Conservation (phyloP, 169 alveolate species). For the Plasmodium gonderi region DNA sequence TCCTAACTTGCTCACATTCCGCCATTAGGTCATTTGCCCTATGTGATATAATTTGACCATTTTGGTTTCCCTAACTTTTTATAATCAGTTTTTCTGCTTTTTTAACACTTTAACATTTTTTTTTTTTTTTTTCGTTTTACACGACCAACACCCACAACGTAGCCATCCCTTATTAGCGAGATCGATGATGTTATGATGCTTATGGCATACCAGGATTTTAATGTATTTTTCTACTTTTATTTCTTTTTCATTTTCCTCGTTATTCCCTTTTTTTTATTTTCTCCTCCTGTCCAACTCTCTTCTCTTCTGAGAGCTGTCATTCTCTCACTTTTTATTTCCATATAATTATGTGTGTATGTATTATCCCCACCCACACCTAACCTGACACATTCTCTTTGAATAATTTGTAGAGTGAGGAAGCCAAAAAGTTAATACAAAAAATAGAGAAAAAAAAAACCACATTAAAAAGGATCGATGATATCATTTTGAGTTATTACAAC, state of each 20-base stretch:
- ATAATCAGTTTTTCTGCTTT: too few relatives aligned
- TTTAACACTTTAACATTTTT: not conserved
- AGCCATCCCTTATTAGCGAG: constrained; percentile 74
- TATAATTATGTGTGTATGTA: too few relatives aligned
- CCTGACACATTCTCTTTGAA: not conserved
- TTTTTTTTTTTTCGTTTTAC: constrained; percentile 23
- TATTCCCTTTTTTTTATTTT: not conserved
- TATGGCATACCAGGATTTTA: constrained; percentile 70
- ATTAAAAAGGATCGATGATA: constrained; percentile 78
- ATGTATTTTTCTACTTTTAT: constrained; percentile 7
- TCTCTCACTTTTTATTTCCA: not conserved
- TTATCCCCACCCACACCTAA: too few relatives aligned
- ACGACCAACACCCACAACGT: not conserved
- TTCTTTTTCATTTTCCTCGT: not conserved
- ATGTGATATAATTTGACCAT: too few relatives aligned
- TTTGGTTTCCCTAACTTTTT: too few relatives aligned
- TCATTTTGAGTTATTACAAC: constrained; percentile 76
- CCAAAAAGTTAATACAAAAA: constrained; percentile 72
- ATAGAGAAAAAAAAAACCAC: constrained; percentile 77
- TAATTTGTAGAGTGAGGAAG: constrained; percentile 77
- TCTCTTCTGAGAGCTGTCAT: not conserved
- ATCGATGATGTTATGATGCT: constrained; percentile 74
- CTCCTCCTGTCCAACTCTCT: not conserved
- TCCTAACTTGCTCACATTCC: too few relatives aligned
- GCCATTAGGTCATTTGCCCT: too few relatives aligned